Evolutionary conservation across 2,329 filamentous ascomycete species (phyloP).

Genomic region (Ophiostoma montium): DNA sequence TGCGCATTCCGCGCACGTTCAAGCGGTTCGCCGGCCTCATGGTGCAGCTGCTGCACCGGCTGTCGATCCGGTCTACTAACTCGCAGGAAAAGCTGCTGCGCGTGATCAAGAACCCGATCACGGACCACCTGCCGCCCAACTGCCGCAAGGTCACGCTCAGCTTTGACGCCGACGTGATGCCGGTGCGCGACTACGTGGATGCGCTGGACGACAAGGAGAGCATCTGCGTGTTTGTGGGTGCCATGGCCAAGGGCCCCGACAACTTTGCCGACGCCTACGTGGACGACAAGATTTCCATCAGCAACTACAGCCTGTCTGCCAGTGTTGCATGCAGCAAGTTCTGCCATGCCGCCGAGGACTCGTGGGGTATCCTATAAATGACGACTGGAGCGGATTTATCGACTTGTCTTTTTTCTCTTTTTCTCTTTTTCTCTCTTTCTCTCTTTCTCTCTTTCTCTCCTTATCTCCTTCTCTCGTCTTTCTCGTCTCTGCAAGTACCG

Average conservation of each 20-base stretch:
- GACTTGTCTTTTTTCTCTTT: too few relatives aligned
- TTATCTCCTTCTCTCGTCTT: too few relatives aligned
- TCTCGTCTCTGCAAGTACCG: too few relatives aligned
- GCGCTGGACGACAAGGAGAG: constrained; percentile 70
- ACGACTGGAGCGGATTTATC: too few relatives aligned
- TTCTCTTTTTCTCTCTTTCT: too few relatives aligned
- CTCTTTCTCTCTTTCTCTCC: too few relatives aligned
- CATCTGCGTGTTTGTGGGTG: constrained; percentile 93
- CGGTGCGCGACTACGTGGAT: constrained; percentile 78
- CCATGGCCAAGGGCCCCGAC: constrained; percentile 94
- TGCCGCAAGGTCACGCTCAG: constrained; percentile 96
- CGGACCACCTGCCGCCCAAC: constrained; percentile 88
- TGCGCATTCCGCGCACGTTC: constrained; percentile 94
- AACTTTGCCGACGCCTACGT: constrained; percentile 91
- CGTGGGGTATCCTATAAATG: constrained; percentile 74
- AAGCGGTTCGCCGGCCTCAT: constrained; percentile 98
- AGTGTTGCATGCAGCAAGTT: constrained; percentile 99
- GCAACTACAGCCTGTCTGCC: constrained; percentile 92
- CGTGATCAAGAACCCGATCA: constrained; percentile 96
- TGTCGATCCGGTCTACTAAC: constrained; percentile 91
- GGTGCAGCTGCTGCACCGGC: constrained; percentile 91
- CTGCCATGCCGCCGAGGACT: constrained; percentile 94
- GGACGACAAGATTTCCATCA: constrained; percentile 95
- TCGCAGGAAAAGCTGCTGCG: constrained; percentile 95
- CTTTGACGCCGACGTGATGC: constrained; percentile 79